Base-by-base conservation (phyloP, 495 filamentous ascomycete species). In the Xylaria flabelliformis region DNA sequence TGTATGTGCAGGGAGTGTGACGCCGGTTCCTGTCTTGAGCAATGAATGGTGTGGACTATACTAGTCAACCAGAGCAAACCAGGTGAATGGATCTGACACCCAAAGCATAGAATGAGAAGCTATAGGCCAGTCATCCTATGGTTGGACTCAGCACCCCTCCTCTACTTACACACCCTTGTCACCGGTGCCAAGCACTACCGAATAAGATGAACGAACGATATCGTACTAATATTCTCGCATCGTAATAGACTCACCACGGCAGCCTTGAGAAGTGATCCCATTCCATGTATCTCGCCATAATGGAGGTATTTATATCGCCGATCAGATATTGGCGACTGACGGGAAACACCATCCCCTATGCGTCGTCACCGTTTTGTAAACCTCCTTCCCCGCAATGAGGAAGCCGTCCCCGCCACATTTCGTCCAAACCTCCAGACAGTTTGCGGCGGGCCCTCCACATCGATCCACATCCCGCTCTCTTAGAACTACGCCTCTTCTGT, bases 91-190 rank as follows among this genome's bases (percentile, higher is more conserved):
- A 76, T 76, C 69, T 39, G 61, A 56, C 74, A 72, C 29, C 65
- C 29, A 71, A 50, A 44, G 48, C 29, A 46, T 63, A 64, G 64
- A 46, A 70, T 53, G 69, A 17, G 70, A 42, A 72, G 41, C 42
- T 71, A 78, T 75, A 75, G 75, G 65, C 69, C 66, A 72, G 50
- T 26, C 34, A 32, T 48, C 42, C 19, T 39, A 21, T 68, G 67
- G 74, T 76, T 76, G 76, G 68, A 58, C 56, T 61, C 44, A 36
- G 46, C 74, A 64, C 72, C 62, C 66, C 67, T 53, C 74, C 53
- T 74, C 72, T 69, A 51, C 74, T 72, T 51, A 68, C 69, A 78
- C 61, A 73, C 65, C 76, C 76, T 71, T 73, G 74, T 72, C 51
- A 24, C 72, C 53, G 72, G 70, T 34, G 70, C 76, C 76, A 74